Evolutionary conservation across 257 asterid species (phyloP).

Genomic region (Dorcoceras hygrometricum): DNA sequence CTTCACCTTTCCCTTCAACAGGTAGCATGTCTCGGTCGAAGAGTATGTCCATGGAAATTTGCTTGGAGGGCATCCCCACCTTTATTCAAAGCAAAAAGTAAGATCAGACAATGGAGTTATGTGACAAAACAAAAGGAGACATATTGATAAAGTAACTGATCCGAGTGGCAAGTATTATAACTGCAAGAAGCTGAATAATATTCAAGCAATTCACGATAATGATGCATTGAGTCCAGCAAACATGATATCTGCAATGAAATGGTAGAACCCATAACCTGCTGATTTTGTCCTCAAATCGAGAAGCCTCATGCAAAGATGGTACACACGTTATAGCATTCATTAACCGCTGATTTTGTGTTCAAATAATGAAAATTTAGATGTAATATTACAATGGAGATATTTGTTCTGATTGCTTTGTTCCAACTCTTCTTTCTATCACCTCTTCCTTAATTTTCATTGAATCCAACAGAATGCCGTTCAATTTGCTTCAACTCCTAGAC

Average conservation of each 20-base stretch:
- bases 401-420: background rate
- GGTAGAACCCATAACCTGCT: background rate
- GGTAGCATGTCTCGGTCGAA: slow-evolving; percentile 55
- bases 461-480: background rate
- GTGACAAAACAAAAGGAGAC: background rate
- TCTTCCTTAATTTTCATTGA: background rate
- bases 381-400: background rate
- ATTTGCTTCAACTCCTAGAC: background rate
- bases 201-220: background rate
- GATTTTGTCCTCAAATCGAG: background rate
- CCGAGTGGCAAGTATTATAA: background rate
- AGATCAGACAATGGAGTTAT: background rate
- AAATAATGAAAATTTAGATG: background rate
- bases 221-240: background rate
- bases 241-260: background rate
- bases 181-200: background rate
- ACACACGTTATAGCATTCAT: background rate
- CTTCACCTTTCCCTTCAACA: slow-evolving; percentile 63
- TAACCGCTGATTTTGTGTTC: background rate
- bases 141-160: no score
- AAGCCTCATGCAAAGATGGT: background rate
- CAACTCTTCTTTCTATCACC: background rate
- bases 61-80: slow-evolving; percentile 83
- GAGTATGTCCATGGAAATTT: slow-evolving; percentile 72
- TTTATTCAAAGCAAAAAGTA: slow-evolving; percentile 23